Evolutionary conservation across 768 basidiomycete species (phyloP).

Genomic region (Baorangia bicolor): DNA sequence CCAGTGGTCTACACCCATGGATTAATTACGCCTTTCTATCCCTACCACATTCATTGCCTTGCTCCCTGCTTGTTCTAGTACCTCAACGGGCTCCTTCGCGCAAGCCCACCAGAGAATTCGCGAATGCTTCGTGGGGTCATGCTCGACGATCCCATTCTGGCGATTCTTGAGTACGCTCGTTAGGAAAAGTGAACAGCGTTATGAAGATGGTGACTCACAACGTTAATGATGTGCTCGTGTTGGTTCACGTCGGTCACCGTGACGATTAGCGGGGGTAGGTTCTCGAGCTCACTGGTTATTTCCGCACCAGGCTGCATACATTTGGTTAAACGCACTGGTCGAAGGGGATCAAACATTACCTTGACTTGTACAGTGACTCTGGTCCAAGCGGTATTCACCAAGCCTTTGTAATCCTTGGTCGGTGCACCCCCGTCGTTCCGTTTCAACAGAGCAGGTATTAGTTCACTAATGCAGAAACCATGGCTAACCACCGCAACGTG

Average conservation of each 20-base stretch:
- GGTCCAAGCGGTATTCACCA: constrained; percentile 73
- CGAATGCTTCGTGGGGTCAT: constrained; percentile 75
- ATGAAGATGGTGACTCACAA: constrained; percentile 44
- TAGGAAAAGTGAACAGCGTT: neutral
- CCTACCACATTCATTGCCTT: constrained; percentile 29
- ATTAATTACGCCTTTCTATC: constrained; percentile 9
- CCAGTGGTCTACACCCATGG: neutral
- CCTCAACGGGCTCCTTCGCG: constrained; percentile 12
- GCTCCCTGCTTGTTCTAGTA: constrained; percentile 20
- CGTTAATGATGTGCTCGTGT: constrained; percentile 51
- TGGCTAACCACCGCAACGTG: constrained; percentile 75
- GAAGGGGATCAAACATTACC: constrained; percentile 32
- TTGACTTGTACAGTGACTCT: constrained; percentile 49
- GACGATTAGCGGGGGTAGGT: constrained; percentile 38
- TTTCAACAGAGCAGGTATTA: constrained; percentile 51
- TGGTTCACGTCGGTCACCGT: constrained; percentile 52
- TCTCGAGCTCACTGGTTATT: constrained; percentile 18
- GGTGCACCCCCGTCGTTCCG: constrained; percentile 36
- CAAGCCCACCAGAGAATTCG: constrained; percentile 58
- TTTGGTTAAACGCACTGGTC: constrained; percentile 3
- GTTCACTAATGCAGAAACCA: constrained; percentile 65
- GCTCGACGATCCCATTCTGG: constrained; percentile 75
- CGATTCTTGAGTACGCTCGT: constrained; percentile 45
- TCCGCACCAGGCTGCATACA: constrained; percentile 30
- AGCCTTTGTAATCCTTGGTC: constrained; percentile 41